Conservation (phyloP, 2,329 filamentous ascomycete species). For the Mariannaea elegans region DNA sequence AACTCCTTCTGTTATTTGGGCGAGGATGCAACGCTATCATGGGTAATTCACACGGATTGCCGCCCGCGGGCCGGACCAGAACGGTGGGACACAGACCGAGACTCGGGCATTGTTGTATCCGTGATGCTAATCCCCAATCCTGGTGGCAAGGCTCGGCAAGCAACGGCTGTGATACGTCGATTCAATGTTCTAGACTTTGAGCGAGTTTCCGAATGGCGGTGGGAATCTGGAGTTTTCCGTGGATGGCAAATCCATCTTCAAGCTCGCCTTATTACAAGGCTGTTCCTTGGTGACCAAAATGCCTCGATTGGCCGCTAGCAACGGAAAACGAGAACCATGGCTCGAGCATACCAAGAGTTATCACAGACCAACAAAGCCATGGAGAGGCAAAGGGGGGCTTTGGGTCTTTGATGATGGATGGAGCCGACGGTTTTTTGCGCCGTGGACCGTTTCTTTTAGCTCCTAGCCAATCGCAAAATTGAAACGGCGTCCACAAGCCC, state of each 20-base stretch:
- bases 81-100: slow-evolving; percentile 19
- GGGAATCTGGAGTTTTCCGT: not conserved
- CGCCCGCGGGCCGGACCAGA: slow-evolving; percentile 19
- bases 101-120: slow-evolving; percentile 13
- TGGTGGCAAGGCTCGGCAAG: slow-evolving; percentile 14
- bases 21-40: slow-evolving; percentile 15
- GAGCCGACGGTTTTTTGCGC: slow-evolving; percentile 30
- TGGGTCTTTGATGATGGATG: slow-evolving; percentile 23
- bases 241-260: slow-evolving; percentile 3
- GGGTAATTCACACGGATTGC: slow-evolving; percentile 1
- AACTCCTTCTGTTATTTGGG: slow-evolving; percentile 19
- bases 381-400: slow-evolving; percentile 22
- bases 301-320: slow-evolving; percentile 26
- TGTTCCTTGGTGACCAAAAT: slow-evolving; percentile 28
- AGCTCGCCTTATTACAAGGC: slow-evolving; percentile 29
- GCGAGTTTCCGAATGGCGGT: slow-evolving; percentile 23
- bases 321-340: slow-evolving; percentile 19
- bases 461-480: slow-evolving; percentile 8
- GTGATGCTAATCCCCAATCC: slow-evolving; percentile 7
- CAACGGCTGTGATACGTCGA: slow-evolving; percentile 18
- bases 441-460: slow-evolving; percentile 12
- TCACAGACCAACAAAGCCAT: slow-evolving; percentile 22
- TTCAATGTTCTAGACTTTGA: slow-evolving; percentile 32
- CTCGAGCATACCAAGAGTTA: not conserved
- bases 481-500: slow-evolving; percentile 9